A percentile compares a stretch with the other conserved stretches of the same genome.
These are phyloP conservation scores for Babesia ovis DNA, from an alignment of 169 alveolate species.

Conservation along the genomic window DNA sequence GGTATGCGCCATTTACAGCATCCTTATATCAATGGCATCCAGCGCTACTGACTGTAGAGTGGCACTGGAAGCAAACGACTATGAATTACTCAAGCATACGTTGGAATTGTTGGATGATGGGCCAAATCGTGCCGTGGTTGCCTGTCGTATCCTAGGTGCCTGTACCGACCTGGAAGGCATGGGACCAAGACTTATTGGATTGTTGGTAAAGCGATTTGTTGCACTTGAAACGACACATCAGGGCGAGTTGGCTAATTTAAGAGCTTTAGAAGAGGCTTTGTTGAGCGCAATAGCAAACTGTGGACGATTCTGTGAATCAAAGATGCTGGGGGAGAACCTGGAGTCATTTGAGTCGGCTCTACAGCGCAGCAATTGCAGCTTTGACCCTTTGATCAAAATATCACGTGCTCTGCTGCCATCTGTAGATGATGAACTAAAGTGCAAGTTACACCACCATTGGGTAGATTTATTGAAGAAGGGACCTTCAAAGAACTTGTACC, in stretches of 20 bases:
- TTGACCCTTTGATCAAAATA: slow-evolving; percentile 38
- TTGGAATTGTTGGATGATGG: slow-evolving; percentile 39
- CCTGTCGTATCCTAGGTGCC: slow-evolving; percentile 42
- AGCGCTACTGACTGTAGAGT: slow-evolving; percentile 20
- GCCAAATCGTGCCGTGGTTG: not conserved
- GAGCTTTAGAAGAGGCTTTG: slow-evolving; percentile 41
- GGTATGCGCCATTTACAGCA: slow-evolving; percentile 10
- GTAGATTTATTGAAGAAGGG: slow-evolving; percentile 4
- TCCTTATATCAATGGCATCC: slow-evolving; percentile 31
- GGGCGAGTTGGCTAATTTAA: not conserved
- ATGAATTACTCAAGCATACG: slow-evolving; percentile 40
- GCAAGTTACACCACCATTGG: slow-evolving; percentile 34
- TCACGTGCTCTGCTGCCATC: slow-evolving; percentile 63
- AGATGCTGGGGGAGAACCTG: slow-evolving; percentile 47
- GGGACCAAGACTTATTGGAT: slow-evolving; percentile 42
- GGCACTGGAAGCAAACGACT: slow-evolving; percentile 38
- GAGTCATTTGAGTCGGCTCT: slow-evolving; percentile 64
- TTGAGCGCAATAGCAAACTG: slow-evolving; percentile 58
- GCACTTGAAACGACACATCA: slow-evolving; percentile 19
- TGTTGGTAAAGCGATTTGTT: slow-evolving; percentile 52
- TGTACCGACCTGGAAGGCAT: slow-evolving; percentile 22
- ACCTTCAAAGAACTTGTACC: slow-evolving; percentile 20
- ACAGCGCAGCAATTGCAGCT: slow-evolving; percentile 4
- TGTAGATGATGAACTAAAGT: slow-evolving; percentile 49
- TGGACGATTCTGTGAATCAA: slow-evolving; percentile 49